phyloP scores from a whole-genome alignment of 176 grass and related monocot species.

The Rhynchospora tenuis region DNA sequence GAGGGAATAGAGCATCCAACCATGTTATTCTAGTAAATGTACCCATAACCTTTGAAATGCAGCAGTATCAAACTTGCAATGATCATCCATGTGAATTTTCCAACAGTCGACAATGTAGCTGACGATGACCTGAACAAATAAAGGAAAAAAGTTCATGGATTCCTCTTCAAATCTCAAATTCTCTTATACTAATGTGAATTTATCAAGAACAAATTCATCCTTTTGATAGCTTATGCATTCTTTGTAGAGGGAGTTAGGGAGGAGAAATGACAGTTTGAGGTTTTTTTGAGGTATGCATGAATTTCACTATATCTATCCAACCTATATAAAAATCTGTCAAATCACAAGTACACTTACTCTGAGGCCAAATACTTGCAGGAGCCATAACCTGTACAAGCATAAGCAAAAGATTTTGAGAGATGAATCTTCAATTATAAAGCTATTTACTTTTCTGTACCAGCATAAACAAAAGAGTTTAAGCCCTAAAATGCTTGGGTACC shows the following conservation, averaged over 20 bases:
- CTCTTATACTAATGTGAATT: neutral
- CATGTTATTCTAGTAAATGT: neutral
- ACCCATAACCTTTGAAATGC: neutral
- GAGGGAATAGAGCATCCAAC: neutral
- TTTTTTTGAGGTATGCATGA: neutral
- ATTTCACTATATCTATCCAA: neutral
- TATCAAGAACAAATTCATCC: neutral
- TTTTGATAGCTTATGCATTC: neutral
- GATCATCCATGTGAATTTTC: constrained; percentile 2
- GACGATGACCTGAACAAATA: constrained; percentile 17
- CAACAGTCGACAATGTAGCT: neutral
- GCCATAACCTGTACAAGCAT: constrained; percentile 49
- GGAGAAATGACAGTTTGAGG: neutral
- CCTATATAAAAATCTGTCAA: neutral
- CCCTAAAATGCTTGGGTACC: no score
- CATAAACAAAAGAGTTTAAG: no score
- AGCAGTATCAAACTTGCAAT: neutral
- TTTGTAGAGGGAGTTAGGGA: neutral
- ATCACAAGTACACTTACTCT: constrained; percentile 48
- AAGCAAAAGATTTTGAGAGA: neutral
- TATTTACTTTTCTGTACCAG: no score
- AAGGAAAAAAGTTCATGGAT: neutral
- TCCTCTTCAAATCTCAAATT: neutral
- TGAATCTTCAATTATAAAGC: neutral
- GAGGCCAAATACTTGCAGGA: constrained; percentile 71